Conservation (phyloP, 2,329 filamentous ascomycete species). For the Purpureocillium takamizusanense region DNA sequence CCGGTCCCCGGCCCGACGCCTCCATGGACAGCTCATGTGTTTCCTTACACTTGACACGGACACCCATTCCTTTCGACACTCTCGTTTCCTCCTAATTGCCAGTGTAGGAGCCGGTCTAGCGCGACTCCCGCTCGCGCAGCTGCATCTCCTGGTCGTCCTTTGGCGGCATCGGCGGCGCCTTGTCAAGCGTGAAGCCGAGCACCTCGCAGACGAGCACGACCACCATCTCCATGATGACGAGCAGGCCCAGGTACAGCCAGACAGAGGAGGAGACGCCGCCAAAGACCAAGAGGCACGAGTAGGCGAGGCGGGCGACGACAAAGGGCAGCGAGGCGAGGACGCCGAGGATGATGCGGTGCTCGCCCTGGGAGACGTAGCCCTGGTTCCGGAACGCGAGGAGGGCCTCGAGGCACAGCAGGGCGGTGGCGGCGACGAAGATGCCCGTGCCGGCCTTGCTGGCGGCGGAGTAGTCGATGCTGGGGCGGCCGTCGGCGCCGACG, state of each 20-base stretch:
- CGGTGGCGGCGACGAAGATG: constrained; percentile 26
- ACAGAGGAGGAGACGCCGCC: constrained; percentile 13
- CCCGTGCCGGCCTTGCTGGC: constrained; percentile 16
- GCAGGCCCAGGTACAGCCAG: constrained; percentile 22
- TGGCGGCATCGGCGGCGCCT: constrained; percentile 2
- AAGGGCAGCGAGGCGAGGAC: constrained; percentile 23
- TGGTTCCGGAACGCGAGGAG: constrained; percentile 30
- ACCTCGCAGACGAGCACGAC: constrained; percentile 19
- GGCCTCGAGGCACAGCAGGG: constrained; percentile 29
- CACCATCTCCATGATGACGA: constrained; percentile 23
- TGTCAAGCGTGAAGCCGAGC: constrained; percentile 20
- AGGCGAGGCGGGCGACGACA: constrained; percentile 21
- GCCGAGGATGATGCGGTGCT: constrained; percentile 42
- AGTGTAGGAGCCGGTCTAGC: too few species aligned
- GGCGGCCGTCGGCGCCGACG: constrained; percentile 8
- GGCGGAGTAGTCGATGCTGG: constrained; percentile 16
- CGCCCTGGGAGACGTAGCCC: constrained; percentile 34
- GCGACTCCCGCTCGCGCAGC: too few species aligned
- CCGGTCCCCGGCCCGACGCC: too few species aligned
- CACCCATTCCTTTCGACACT: too few species aligned
- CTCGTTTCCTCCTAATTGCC: too few species aligned
- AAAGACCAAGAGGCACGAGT: constrained; percentile 19
- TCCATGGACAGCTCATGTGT: too few species aligned
- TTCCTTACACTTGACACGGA: too few species aligned
- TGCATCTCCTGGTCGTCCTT: background rate